Base-by-base conservation (phyloP, 2,329 filamentous ascomycete genomes). In the Cladosporium sp. region DNA sequence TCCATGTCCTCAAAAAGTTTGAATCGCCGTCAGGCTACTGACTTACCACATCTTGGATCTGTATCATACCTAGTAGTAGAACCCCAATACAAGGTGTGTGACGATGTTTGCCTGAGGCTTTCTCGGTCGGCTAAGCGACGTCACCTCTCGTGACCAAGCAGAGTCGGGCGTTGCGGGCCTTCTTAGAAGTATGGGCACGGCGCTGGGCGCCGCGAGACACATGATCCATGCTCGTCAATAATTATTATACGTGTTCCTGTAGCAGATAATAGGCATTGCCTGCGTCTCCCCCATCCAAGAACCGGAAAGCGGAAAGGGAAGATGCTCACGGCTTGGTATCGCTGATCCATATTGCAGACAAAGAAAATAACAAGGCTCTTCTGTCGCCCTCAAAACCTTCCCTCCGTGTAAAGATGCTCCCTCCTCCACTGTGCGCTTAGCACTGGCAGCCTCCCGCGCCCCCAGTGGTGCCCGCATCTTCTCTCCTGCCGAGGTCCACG, bases 401-500 rank as follows among this genome's bases (percentile, higher is more conserved):
- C 4, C 22, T 28, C 7, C 22, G 5, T 28, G 22, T 14, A 38
- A 38, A 38, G 34, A 38, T 28, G 22, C 35, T 38, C n/a, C 35
- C 9, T 16, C 38, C 37, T 43, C 48, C 18, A 10, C 48, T 50
- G 40, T 43, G 16, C 35, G 35, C 35, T 38, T 77, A 87, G 69
- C 84, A 87, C 65, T 82, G 81, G 74, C 84, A 87, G 43, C 77
- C 75, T 54, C 76, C 78, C 13, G 77, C 77, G 43, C 77, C 75
- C 55, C 75, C 77, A 16, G 77, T 77, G 67, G 83, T 78, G 53
- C 82, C 82, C 53, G 74, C 75, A 59, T 82, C 76, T 51, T 81
- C 74, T 66, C 84, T 79, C 34, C 80, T 80, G 61, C 83, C 78
- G 58, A 88, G 72, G 68, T 87, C 83, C 35, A 88, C 85, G 49